A percentile compares a stretch with the other conserved stretches of the same genome.
Conservation (phyloP, 805 yeast species). For the Candida chilensis region DNA sequence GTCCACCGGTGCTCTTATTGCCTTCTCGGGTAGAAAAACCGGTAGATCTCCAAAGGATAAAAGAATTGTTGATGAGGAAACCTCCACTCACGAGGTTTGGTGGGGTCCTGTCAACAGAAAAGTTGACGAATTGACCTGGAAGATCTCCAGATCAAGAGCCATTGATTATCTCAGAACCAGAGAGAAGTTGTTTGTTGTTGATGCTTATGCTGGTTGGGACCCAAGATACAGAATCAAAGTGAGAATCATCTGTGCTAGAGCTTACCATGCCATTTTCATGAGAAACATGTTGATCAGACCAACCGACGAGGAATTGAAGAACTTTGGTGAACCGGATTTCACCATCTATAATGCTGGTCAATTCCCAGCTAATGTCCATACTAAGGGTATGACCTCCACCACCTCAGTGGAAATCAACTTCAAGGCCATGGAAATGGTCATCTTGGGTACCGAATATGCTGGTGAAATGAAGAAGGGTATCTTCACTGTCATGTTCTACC, state of each 20-base stretch:
- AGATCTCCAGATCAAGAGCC: slow-evolving; percentile 92
- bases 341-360: slow-evolving; percentile 98
- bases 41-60: slow-evolving; percentile 99
- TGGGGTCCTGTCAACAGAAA: slow-evolving; percentile 99
- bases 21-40: slow-evolving; percentile 91
- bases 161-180: slow-evolving; percentile 94
- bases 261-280: slow-evolving; percentile 97
- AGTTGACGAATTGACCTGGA: slow-evolving; percentile 91
- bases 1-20: slow-evolving; percentile 90
- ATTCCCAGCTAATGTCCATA: slow-evolving; percentile 95
- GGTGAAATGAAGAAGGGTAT: slow-evolving; percentile 99
- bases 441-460: slow-evolving; percentile 97
- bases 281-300: slow-evolving; percentile 97
- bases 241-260: slow-evolving; percentile 94
- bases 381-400: slow-evolving; percentile 94
- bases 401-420: slow-evolving; percentile 95
- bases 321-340: slow-evolving; percentile 96
- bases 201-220: slow-evolving; percentile 99
- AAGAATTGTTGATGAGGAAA: slow-evolving; percentile 91
- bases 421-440: slow-evolving; percentile 97
- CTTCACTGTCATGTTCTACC: slow-evolving; percentile 96
- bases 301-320: slow-evolving; percentile 75
- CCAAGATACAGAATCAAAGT: slow-evolving; percentile 95
- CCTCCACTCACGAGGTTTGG: slow-evolving; percentile 83
- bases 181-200: slow-evolving; percentile 88